phyloP scores from a whole-genome alignment of 2,329 filamentous ascomycete genomes.

The Ascosphaera apis region DNA sequence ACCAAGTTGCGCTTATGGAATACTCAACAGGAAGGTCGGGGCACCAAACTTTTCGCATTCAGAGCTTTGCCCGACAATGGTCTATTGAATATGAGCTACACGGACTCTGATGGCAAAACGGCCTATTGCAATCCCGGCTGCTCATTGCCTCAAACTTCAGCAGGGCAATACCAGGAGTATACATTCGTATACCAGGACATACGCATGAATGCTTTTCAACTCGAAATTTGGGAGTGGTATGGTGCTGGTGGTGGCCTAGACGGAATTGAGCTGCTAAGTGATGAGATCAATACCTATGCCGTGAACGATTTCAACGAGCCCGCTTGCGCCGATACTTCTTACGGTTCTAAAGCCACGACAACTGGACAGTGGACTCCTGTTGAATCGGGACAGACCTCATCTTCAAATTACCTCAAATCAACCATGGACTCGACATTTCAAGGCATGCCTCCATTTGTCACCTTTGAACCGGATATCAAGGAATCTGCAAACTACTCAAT shows the following conservation, averaged over 20 bases:
- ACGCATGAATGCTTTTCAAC: slow-evolving; percentile 66
- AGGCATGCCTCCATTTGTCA: slow-evolving; percentile 40
- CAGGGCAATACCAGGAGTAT: slow-evolving; percentile 61
- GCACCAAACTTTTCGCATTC: slow-evolving; percentile 72
- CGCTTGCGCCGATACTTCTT: slow-evolving; percentile 42
- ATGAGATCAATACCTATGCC: slow-evolving; percentile 67
- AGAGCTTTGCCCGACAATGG: slow-evolving; percentile 67
- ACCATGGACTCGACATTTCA: slow-evolving; percentile 30
- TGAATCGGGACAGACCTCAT: slow-evolving; percentile 43
- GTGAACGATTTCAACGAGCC: slow-evolving; percentile 78
- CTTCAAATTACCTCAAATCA: slow-evolving; percentile 49
- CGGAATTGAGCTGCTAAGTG: slow-evolving; percentile 68
- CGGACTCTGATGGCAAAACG: slow-evolving; percentile 45
- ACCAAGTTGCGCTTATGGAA: slow-evolving; percentile 78
- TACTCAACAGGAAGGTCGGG: slow-evolving; percentile 58
- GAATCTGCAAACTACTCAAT: slow-evolving; percentile 84
- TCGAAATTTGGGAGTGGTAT: slow-evolving; percentile 75
- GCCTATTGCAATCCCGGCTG: slow-evolving; percentile 59
- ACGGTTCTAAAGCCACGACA: slow-evolving; percentile 40
- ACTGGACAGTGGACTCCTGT: slow-evolving; percentile 55
- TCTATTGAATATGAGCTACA: slow-evolving; percentile 88
- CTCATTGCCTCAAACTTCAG: slow-evolving; percentile 51
- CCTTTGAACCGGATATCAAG: slow-evolving; percentile 63
- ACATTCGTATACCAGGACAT: slow-evolving; percentile 58
- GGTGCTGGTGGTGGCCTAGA: slow-evolving; percentile 63